phyloP scores from a whole-genome alignment of 352 stramenopile species.

The Albugo candida region DNA sequence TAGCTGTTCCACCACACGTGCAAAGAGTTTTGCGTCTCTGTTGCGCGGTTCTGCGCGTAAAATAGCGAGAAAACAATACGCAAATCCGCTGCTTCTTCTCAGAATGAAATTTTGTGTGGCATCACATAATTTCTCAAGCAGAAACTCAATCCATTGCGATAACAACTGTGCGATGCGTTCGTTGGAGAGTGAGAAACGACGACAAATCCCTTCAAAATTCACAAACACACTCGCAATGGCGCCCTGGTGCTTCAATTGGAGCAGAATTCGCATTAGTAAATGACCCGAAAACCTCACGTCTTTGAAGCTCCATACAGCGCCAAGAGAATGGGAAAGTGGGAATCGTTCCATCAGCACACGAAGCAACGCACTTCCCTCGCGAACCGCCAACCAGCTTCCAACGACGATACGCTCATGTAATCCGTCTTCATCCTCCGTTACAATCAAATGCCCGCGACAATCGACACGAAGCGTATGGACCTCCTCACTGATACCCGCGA shows the following conservation, averaged over 20 bases:
- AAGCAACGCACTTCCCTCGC: conserved; percentile 62
- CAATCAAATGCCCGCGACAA: conserved; percentile 56
- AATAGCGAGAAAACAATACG: conserved; percentile 75
- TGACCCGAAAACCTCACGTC: conserved; percentile 32
- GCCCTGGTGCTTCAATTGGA: conserved; percentile 79
- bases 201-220: conserved; percentile 71
- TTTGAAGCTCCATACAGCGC: neutral
- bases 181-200: conserved; percentile 46
- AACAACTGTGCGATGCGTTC: conserved; percentile 27
- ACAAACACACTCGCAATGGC: conserved; percentile 68
- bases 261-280: conserved; percentile 58
- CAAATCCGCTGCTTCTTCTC: conserved; percentile 72
- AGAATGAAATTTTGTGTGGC: conserved; percentile 78
- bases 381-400: conserved; percentile 68
- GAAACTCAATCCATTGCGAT: conserved; percentile 44
- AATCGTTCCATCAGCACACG: conserved; percentile 50
- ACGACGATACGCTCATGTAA: conserved; percentile 60
- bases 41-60: conserved; percentile 72
- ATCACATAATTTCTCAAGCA: conserved; percentile 52
- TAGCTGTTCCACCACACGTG: conserved; percentile 47
- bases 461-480: conserved; percentile 48
- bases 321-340: conserved; percentile 17
- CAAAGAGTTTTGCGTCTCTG: conserved; percentile 48
- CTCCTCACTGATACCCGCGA: conserved; percentile 20
- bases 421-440: conserved; percentile 22